phyloP scores from a whole-genome alignment of 768 basidiomycete genomes.

The Neoboletus magnificus region DNA sequence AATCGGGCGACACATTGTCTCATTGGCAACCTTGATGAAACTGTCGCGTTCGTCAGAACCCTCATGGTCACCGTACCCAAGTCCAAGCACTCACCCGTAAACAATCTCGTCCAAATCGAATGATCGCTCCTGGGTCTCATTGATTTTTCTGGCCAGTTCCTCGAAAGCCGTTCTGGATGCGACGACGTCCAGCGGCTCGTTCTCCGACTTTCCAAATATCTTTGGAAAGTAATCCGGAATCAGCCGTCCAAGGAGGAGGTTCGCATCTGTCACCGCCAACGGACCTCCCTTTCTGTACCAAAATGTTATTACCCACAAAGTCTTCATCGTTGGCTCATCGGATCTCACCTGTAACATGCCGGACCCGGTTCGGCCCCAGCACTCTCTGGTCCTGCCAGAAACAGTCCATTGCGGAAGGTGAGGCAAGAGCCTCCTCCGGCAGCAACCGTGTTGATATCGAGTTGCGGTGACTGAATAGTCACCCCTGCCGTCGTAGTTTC shows the following conservation, averaged over 20 bases:
- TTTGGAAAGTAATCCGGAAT: constrained; percentile 91
- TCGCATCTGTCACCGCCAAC: constrained; percentile 90
- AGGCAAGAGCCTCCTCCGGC: constrained; percentile 93
- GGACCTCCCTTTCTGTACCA: constrained; percentile 79
- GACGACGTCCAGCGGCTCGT: constrained; percentile 75
- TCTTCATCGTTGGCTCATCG: not conserved
- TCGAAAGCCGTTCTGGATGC: constrained; percentile 71
- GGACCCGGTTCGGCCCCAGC: constrained; percentile 95
- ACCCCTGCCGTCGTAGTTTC: constrained; percentile 96
- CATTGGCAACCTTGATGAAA: constrained; percentile 94
- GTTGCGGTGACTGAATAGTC: constrained; percentile 86
- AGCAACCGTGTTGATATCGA: constrained; percentile 95
- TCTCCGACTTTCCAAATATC: constrained; percentile 88
- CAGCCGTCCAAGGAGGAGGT: constrained; percentile 83
- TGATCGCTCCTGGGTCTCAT: constrained; percentile 54
- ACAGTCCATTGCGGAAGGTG: constrained; percentile 86
- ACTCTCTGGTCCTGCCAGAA: constrained; percentile 87
- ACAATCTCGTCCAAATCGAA: constrained; percentile 80
- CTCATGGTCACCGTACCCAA: too few species aligned
- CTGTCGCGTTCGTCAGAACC: constrained; percentile 35
- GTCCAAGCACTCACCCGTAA: constrained; percentile 58
- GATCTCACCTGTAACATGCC: constrained; percentile 74
- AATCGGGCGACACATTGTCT: constrained; percentile 94
- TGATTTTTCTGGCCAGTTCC: constrained; percentile 65
- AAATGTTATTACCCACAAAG: not conserved